These are phyloP conservation scores for Salix koriyanagi DNA, from an alignment of 345 rosid genomes.

Conservation along the genomic window DNA sequence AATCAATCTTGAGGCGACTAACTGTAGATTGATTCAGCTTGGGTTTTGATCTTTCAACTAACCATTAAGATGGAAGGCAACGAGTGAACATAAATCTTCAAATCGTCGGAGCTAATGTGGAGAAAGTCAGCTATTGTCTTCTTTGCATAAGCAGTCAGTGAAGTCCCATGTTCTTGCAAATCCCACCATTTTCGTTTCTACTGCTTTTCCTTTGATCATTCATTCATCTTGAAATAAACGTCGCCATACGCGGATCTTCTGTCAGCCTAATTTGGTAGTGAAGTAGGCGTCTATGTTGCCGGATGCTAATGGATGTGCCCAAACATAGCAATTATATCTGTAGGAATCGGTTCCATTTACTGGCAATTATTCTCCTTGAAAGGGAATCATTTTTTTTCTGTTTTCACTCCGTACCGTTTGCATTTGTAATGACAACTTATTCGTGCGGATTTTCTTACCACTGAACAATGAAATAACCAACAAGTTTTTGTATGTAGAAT, in stretches of 20 bases:
- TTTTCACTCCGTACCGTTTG: not conserved
- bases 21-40: constrained; percentile 15
- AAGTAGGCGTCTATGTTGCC: not conserved
- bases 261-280: not conserved
- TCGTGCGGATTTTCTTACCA: not conserved
- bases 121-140: not conserved
- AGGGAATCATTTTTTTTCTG: not conserved
- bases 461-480: not conserved
- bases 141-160: not conserved
- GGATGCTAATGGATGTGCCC: not conserved
- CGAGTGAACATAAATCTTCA: constrained; percentile 20
- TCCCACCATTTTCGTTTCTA: not conserved
- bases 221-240: not conserved
- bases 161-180: not conserved
- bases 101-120: not conserved
- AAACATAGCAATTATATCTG: not conserved
- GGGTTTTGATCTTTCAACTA: not conserved
- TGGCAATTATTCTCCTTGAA: not conserved
- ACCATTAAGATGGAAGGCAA: not conserved
- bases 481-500: not conserved
- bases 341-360: not conserved
- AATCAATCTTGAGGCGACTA: constrained; percentile 17
- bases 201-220: not conserved
- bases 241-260: not conserved
- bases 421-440: not conserved